These are phyloP conservation scores for Fraxinus sp. DNA, from an alignment of 305 asterid genomes.

Conservation along the genomic window DNA sequence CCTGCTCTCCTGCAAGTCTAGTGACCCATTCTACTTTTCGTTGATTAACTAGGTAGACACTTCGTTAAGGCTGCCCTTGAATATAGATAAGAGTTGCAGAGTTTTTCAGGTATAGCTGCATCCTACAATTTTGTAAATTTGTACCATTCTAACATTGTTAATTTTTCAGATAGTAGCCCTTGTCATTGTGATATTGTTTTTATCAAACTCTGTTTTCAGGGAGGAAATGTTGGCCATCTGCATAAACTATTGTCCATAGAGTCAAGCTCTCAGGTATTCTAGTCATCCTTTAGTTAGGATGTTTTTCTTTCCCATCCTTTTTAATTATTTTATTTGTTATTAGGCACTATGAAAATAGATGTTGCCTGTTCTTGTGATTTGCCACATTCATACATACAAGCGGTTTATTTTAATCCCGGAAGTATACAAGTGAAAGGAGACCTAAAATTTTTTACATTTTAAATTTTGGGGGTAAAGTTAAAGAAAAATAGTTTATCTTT, in stretches of 20 bases:
- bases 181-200: conserved; percentile 11
- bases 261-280: conserved; percentile 94
- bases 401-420: not conserved
- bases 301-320: not conserved
- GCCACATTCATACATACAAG: not conserved
- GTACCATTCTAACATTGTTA: conserved; percentile 1
- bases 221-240: conserved; percentile 97
- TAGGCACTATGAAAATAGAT: conserved; percentile 10
- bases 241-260: conserved; percentile 79
- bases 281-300: conserved; percentile 9
- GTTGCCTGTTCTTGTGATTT: conserved; percentile 15
- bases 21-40: conserved; percentile 12
- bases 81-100: conserved; percentile 56
- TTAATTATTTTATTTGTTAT: not conserved
- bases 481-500: not conserved
- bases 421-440: not conserved
- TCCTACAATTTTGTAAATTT: conserved; percentile 7
- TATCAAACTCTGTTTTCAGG: conserved; percentile 56
- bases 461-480: not conserved
- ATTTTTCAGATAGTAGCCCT: conserved; percentile 12
- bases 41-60: conserved; percentile 65
- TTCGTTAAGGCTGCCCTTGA: conserved; percentile 63
- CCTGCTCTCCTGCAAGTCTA: conserved; percentile 11
- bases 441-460: not conserved
- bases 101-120: conserved; percentile 70